Evolutionary conservation across 441 rosid species (phyloP), one percentile per base, ranked within the genome.

Genomic region (Adansonia grandidieri): DNA sequence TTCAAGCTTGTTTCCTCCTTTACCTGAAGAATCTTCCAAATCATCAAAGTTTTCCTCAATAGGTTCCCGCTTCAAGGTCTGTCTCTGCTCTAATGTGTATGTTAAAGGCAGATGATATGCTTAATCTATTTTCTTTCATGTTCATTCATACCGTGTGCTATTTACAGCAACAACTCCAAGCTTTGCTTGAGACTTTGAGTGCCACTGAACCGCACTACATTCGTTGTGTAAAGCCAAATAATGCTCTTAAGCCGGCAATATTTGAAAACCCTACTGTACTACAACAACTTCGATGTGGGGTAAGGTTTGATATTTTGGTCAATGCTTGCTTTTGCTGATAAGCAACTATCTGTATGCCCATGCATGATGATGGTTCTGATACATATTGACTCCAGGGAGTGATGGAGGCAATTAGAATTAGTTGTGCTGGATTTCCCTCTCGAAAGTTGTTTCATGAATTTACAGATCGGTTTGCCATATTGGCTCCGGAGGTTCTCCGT

Each of bases 331-430:
- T 51, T 70, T 77, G 70, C 63, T 56, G 58, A 54, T 82, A 50
- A 67, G 54, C n/a, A 45, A 1, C 57, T 47, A 37, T 51, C 65
- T 22, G 61, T 47, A 40, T 60, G 74, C 71, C 22, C 64, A 28
- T 85, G 56, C 45, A 28, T 67, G 11, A 58, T 69, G 14, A 63
- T 66, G 57, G 70, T 28, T 69, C 62, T 79, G n/a, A 24, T 70
- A 42, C 37, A 32, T 73, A 77, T 75, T 82, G 54, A 75, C 53
- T 80, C 64, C 82, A 97, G 99, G 99, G 98, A 42, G 99, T 97
- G 80, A 88, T 97, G 97, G 98, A 97, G 84, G 99, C 98, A 75
- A 94, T 97, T 81, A 91, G 99, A 87, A 97, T 97, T 80, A 97
- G 98, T 71, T 97, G 99, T 83, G 98, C 98, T 63, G 98, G 98